These are phyloP conservation scores for Clonostachys chloroleuca DNA, from an alignment of 2,329 filamentous ascomycete species.

Conservation along the genomic window DNA sequence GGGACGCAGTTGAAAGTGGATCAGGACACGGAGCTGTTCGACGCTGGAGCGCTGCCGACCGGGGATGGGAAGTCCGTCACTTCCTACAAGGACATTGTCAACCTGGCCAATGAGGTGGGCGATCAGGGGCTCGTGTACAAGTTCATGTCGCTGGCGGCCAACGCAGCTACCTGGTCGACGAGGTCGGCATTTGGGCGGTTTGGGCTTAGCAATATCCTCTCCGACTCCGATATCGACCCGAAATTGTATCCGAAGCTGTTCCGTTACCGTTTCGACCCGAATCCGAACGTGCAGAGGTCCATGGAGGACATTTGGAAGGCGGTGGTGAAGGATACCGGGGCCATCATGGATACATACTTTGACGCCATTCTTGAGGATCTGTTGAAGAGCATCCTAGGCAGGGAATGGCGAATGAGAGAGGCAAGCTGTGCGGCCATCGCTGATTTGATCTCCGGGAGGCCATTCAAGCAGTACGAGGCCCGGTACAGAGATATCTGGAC, in stretches of 20 bases:
- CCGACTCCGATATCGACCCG: conserved; percentile 81
- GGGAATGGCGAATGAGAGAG: conserved; percentile 90
- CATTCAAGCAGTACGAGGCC: conserved; percentile 72
- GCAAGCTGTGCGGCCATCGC: conserved; percentile 88
- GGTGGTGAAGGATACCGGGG: conserved; percentile 81
- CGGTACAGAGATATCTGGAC: conserved; percentile 85
- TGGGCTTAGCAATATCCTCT: conserved; percentile 86
- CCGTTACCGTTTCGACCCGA: conserved; percentile 92
- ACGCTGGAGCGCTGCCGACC: conserved; percentile 83
- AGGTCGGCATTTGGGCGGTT: conserved; percentile 93
- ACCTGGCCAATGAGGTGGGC: conserved; percentile 89
- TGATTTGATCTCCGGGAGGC: conserved; percentile 79
- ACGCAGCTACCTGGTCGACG: conserved; percentile 97
- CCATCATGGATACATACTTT: conserved; percentile 76
- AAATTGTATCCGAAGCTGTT: conserved; percentile 95
- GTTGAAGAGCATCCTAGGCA: conserved; percentile 78
- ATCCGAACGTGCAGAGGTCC: conserved; percentile 83
- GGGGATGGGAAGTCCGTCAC: conserved; percentile 86
- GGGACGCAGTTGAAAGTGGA: conserved; percentile 76
- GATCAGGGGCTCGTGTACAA: conserved; percentile 96
- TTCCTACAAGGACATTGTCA: conserved; percentile 97
- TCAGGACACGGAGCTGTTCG: conserved; percentile 88
- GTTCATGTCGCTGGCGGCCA: conserved; percentile 95
- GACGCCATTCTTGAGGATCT: conserved; percentile 86
- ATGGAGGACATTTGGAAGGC: conserved; percentile 99